Conservation (phyloP, 176 grass and related monocot species). For the Eremochloa ophiuroides region DNA sequence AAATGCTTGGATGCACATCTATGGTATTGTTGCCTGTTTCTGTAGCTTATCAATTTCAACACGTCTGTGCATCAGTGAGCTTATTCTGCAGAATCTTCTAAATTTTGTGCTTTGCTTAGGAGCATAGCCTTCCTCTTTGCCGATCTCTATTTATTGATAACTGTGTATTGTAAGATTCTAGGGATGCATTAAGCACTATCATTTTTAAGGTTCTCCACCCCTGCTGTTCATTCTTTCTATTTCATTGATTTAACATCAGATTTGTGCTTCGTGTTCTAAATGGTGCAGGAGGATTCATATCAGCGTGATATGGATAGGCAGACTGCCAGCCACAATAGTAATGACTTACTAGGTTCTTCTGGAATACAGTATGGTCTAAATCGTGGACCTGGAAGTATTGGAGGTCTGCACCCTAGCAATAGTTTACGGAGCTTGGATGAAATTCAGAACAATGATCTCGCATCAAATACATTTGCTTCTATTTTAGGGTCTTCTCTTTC, state of each 20-base stretch:
- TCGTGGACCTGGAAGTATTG: conserved; percentile 34
- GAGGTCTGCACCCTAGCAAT: conserved; percentile 32
- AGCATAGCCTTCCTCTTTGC: background rate
- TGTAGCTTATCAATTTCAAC: background rate
- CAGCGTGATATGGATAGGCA: conserved; percentile 24
- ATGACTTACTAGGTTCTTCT: conserved; percentile 42
- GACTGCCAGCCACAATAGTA: conserved; percentile 5
- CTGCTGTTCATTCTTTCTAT: background rate
- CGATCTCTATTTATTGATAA: background rate
- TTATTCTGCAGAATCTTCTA: background rate
- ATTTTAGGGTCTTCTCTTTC: conserved; percentile 71
- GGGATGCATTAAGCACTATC: background rate
- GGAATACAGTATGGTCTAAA: conserved; percentile 38
- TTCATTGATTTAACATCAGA: conserved; percentile 9
- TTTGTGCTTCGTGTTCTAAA: conserved; percentile 18
- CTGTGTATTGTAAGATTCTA: background rate
- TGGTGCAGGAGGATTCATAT: conserved; percentile 42
- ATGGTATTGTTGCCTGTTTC: background rate
- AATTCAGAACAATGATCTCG: conserved; percentile 43
- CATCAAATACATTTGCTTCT: conserved; percentile 59
- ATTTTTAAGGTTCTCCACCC: background rate
- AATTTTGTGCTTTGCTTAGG: background rate
- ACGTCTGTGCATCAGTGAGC: background rate
- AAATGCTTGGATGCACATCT: background rate
- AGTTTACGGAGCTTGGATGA: conserved; percentile 37